Conservation (phyloP, 306 rosid species). For the Carpinus fangiana region DNA sequence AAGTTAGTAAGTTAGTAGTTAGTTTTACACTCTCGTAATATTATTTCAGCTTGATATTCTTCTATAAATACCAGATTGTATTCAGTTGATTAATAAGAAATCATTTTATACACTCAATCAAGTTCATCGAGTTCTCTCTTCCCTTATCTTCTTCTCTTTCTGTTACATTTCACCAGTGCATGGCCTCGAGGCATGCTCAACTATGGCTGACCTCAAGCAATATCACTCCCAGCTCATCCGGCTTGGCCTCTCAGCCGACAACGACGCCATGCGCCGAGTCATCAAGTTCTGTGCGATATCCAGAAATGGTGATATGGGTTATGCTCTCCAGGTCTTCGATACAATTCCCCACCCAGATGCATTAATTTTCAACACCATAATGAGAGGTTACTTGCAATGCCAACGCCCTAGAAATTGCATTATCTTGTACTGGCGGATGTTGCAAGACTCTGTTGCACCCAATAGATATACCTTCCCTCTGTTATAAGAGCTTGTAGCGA, state of each 20-base stretch:
- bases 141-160: too few relatives aligned
- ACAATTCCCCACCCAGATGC: conserved; percentile 52
- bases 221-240: conserved; percentile 54
- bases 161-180: conserved; percentile 25
- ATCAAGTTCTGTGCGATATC: conserved; percentile 55
- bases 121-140: too few relatives aligned
- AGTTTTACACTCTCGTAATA: too few relatives aligned
- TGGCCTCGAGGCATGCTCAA: conserved; percentile 35
- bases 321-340: conserved; percentile 53
- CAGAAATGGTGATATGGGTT: conserved; percentile 36
- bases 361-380: conserved; percentile 56
- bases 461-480: conserved; percentile 54
- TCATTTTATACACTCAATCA: too few relatives aligned
- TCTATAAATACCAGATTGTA: too few relatives aligned
- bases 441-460: conserved; percentile 41
- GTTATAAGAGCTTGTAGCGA: conserved; percentile 44
- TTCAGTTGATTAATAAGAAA: too few relatives aligned
- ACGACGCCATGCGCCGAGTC: conserved; percentile 52
- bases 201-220: conserved; percentile 60
- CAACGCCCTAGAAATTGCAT: conserved; percentile 33
- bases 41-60: too few relatives aligned
- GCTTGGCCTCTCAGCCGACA: conserved; percentile 52
- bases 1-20: too few relatives aligned
- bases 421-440: conserved; percentile 48
- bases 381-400: conserved; percentile 38